Evolutionary conservation across 1,284 basidiomycete genomes (phyloP), one percentile per base, ranked within the genome.

Genomic region (Irpex lacteus): DNA sequence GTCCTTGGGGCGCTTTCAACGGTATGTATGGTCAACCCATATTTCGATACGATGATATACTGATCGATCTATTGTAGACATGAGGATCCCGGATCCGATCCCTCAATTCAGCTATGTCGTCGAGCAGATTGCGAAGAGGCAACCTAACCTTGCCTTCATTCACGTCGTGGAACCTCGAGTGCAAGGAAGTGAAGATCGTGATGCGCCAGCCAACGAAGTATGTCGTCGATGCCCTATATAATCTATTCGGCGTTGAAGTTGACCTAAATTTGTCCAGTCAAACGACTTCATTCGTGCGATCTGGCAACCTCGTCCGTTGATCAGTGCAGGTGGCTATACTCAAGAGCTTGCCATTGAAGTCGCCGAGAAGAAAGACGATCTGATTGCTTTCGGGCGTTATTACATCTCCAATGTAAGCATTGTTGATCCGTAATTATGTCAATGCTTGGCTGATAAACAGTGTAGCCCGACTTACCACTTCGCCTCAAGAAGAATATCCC

Each of bases 131-230:
- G 73, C 73, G 60, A 60, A 76, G 55, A 68, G 73, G 5, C 76
- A 78, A 68, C 81, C 84, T 15, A 69, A 79, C 32, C 73, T 89
- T 9, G 85, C 85, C 0, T 90, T 88, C 70, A 67, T 89, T 19
- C 85, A 86, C 71, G 73, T 78, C 40, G 74, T 82, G 47, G 81
- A 83, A 68, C 74, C 77, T 0, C 70, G 76, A 15, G 70, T 75
- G 0, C 56, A 52, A 6, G 71, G 67, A 59, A 65, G 67, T 53
- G 71, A 34, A 13, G 66, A 68, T 4, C 65, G 67, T 13, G 64
- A 69, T 59, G 44, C 63, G 49, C 37, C 62, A 21, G 65, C 64
- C 57, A 63, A 60, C 50, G 65, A 67, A 61, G 63, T 66, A 61
- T 2, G 60, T 44, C 2, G 15, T 44, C 40, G 5, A 9, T 44